Base-by-base conservation (phyloP, 345 rosid species). In the Theobroma cacao region DNA sequence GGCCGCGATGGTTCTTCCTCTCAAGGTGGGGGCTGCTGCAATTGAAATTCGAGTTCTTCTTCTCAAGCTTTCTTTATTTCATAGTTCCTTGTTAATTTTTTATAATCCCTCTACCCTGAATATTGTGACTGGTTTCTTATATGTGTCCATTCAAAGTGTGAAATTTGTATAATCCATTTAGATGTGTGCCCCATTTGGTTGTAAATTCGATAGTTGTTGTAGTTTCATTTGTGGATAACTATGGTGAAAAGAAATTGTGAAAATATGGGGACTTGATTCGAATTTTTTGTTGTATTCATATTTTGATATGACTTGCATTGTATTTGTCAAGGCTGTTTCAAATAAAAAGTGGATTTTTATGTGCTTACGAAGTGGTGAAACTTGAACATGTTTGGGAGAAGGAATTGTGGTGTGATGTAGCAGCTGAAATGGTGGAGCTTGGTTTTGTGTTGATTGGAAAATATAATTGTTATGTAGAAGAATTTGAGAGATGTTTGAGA, bases 11-110 rank as follows among this genome's bases (percentile, higher is more conserved):
- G 97, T 26, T 81, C 87, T 58, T 83, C 90, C 72, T 87, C 99
- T 67, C 97, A 90, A 84, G 89, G 85, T 43, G 98, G 97, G 80
- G 97, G 98, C 59, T 96, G 99, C 84, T 96, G 99, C 90, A 63
- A 85, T 78, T 96, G 83, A 91, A 83, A 72, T 78, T 72, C 7
- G 41, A 45, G 41, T 71, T 48, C 3, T 22, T 14, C 5, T 63
- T 47, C 7, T 26, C 43, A 17, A 28, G 47, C n/a, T 20, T 45
- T 45, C 14, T 47, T 36, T 38, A 20, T 77, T 50, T 41, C 3
- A 22, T 65, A 50, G 24, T 26, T 83, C 9, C 48, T 33, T 72
- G 45, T 50, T 50, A 48, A 70, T 9, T n/a, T 70, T 70, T 70
- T 36, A 70, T 48, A 30, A 50, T 18, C 33, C 15, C 1, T 58